A percentile compares a stretch with the other conserved stretches of the same genome.
Evolutionary conservation across 352 stramenopile species (phyloP).

Genomic region (Nothophytophthora sp.): DNA sequence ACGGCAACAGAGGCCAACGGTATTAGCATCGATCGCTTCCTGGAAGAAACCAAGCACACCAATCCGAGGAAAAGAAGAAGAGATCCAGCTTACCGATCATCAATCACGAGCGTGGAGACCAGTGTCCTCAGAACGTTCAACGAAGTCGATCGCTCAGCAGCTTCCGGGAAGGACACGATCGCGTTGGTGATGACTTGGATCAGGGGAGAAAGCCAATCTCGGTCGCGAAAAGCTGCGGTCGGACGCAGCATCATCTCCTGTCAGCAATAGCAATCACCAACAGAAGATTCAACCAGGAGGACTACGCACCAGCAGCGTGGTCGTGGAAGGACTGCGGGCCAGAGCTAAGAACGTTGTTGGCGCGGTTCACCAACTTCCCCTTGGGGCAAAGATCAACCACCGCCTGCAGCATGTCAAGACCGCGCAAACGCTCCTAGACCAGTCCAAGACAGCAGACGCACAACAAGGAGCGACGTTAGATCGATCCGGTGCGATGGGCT

Average conservation of each 20-base stretch:
- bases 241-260: not conserved
- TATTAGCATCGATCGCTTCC: too few relatives aligned
- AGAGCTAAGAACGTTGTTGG: not conserved
- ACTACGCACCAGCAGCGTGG: constrained; percentile 15
- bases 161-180: constrained; percentile 67
- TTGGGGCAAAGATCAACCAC: constrained; percentile 13
- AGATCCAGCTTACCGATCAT: constrained; percentile 34
- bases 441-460: not conserved
- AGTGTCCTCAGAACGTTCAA: constrained; percentile 41
- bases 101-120: constrained; percentile 30
- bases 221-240: constrained; percentile 28
- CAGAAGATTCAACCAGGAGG: not conserved
- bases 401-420: constrained; percentile 30
- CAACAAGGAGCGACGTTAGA: not conserved
- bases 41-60: not conserved
- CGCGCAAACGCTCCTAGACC: constrained; percentile 28
- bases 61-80: not conserved
- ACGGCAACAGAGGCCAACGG: too few relatives aligned
- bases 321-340: constrained; percentile 15
- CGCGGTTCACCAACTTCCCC: constrained; percentile 14
- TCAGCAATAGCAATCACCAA: not conserved
- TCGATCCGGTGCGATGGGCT: not conserved
- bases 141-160: constrained; percentile 34
- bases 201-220: constrained; percentile 60
- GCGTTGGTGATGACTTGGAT: constrained; percentile 65